Conservation (phyloP, 2,329 filamentous ascomycete genomes). For the Trichophyton benhamiae region DNA sequence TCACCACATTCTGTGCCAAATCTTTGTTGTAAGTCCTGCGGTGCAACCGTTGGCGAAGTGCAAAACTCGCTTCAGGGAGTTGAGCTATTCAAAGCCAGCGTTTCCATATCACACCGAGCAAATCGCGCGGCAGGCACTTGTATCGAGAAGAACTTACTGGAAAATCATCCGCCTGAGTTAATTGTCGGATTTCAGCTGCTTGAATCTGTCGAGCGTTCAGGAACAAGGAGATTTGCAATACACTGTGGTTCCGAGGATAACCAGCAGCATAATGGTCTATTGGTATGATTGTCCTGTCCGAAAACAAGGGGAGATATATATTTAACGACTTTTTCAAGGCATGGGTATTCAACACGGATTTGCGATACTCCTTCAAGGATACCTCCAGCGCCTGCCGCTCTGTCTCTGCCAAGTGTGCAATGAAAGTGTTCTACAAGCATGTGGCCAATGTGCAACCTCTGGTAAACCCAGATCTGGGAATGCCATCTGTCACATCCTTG, state of each 20-base stretch:
- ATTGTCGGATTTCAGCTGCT: constrained; percentile 45
- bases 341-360: constrained; percentile 50
- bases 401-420: constrained; percentile 33
- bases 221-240: constrained; percentile 44
- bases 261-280: constrained; percentile 19
- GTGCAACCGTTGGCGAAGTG: constrained; percentile 28
- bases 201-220: constrained; percentile 43
- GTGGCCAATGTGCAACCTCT: constrained; percentile 22
- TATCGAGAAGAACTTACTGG: constrained; percentile 20
- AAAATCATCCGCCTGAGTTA: constrained; percentile 25
- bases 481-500: constrained; percentile 31
- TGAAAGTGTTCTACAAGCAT: constrained; percentile 45
- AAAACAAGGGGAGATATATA: too few relatives aligned
- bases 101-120: constrained; percentile 20
- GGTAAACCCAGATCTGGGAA: constrained; percentile 26
- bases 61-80: constrained; percentile 18
- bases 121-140: constrained; percentile 12
- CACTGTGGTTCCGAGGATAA: constrained; percentile 22
- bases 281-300: constrained; percentile 22
- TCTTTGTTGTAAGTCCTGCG: constrained; percentile 24
- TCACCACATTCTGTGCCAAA: background rate
- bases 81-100: constrained; percentile 40
- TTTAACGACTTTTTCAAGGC: constrained; percentile 24
- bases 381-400: constrained; percentile 4
- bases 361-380: constrained; percentile 44